Conservation (phyloP, 176 grass and related monocot species). For the Miscanthus lutarioriparius region DNA sequence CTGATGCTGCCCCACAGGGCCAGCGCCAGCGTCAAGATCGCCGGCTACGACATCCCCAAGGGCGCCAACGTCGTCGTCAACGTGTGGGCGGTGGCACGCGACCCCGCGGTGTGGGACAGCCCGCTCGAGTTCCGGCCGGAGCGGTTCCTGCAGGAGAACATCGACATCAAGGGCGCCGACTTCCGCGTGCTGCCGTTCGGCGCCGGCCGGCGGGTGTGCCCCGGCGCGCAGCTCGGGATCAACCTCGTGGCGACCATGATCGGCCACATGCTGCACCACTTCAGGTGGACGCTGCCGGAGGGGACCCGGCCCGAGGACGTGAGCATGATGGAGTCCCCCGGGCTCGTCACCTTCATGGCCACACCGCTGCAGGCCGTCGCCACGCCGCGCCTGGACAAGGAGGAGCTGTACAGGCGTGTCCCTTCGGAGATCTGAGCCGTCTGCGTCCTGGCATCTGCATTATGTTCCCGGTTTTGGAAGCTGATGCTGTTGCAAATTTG, state of each 20-base stretch:
- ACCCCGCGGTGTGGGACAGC: constrained; percentile 49
- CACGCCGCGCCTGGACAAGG: constrained; percentile 43
- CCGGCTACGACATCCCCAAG: constrained; percentile 59
- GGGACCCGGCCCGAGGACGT: constrained; percentile 43
- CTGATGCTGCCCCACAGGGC: constrained; percentile 68
- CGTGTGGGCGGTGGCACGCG: constrained; percentile 56
- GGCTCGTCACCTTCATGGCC: constrained; percentile 68
- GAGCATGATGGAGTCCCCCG: constrained; percentile 48
- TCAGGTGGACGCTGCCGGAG: constrained; percentile 47
- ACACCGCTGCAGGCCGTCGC: constrained; percentile 51
- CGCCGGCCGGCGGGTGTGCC: constrained; percentile 57
- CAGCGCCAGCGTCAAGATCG: constrained; percentile 42
- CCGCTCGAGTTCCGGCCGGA: constrained; percentile 60
- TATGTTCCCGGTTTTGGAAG: neutral
- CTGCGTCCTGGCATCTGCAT: neutral
- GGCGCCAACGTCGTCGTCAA: constrained; percentile 57
- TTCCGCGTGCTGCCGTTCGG: constrained; percentile 64
- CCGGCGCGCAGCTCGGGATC: constrained; percentile 68
- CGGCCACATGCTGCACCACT: constrained; percentile 64
- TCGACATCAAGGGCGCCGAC: constrained; percentile 70
- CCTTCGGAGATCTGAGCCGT: constrained; percentile 39
- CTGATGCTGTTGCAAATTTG: neutral
- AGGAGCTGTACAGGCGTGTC: constrained; percentile 44
- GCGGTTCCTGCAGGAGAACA: constrained; percentile 46
- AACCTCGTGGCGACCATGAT: constrained; percentile 60